phyloP scores from a whole-genome alignment of 139 green algal genomes.

The Micromonas commoda region DNA sequence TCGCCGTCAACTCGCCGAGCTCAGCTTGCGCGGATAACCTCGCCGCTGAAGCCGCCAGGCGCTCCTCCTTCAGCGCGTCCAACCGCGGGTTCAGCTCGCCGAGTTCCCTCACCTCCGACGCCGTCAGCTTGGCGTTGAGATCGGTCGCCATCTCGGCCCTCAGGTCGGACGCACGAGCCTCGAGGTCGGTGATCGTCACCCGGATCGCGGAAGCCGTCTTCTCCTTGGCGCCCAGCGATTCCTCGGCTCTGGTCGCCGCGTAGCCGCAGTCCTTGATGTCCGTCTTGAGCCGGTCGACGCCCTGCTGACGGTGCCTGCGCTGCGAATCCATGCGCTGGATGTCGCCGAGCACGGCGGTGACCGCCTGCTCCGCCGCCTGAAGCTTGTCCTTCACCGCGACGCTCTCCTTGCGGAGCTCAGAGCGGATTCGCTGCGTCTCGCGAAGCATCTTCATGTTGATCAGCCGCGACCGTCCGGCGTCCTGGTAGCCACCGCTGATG shows the following conservation, averaged over 20 bases:
- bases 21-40: constrained; percentile 22
- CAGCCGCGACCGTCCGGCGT: constrained; percentile 47
- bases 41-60: neutral
- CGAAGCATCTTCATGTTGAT: constrained; percentile 32
- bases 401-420: neutral
- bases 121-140: constrained; percentile 52
- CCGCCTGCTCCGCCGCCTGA: neutral
- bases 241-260: neutral
- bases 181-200: neutral
- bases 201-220: constrained; percentile 13
- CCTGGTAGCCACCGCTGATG: constrained; percentile 70
- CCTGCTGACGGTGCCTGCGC: neutral
- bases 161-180: constrained; percentile 34
- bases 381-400: constrained; percentile 18
- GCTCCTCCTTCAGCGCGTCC: constrained; percentile 30
- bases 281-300: constrained; percentile 8
- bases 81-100: constrained; percentile 42
- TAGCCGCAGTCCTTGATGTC: neutral
- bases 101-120: constrained; percentile 58
- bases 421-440: neutral
- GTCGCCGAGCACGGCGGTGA: neutral
- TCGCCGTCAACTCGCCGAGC: neutral
- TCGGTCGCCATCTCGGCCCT: constrained; percentile 53
- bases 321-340: constrained; percentile 1
- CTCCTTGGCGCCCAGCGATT: neutral